Conservation (phyloP, 768 basidiomycete genomes). For the Russula sp. region DNA sequence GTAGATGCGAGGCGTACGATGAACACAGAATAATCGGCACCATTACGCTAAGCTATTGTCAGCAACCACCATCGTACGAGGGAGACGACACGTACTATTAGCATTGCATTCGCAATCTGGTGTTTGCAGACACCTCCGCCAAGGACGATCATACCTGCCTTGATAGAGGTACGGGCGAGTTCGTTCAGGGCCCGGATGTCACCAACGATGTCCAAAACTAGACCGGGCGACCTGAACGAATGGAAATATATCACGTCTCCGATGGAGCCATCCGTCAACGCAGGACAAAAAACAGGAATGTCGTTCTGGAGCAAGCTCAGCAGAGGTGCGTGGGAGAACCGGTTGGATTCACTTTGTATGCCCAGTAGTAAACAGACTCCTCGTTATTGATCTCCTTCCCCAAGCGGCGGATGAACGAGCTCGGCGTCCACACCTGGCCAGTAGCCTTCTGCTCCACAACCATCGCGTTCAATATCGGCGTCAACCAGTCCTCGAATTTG, state of each 20-base stretch:
- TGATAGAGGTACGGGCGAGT: conserved; percentile 73
- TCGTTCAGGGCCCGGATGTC: conserved; percentile 94
- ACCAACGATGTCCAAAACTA: conserved; percentile 87
- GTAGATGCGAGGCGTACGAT: conserved; percentile 49
- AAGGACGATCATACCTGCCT: conserved; percentile 97
- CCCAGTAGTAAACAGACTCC: conserved; percentile 98
- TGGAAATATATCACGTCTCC: conserved; percentile 99
- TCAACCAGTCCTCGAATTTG: conserved; percentile 99
- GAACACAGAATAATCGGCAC: conserved; percentile 95
- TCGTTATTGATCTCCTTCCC: conserved; percentile 97
- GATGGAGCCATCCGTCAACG: conserved; percentile 93
- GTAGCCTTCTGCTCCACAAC: conserved; percentile 74
- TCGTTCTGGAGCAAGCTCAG: conserved; percentile 62
- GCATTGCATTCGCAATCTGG: conserved; percentile 99
- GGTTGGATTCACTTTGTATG: conserved; percentile 76
- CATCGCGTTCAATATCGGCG: conserved; percentile 87
- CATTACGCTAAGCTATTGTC: conserved; percentile 65
- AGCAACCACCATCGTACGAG: conserved; percentile 9
- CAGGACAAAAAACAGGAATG: conserved; percentile 98
- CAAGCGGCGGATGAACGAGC: conserved; percentile 83
- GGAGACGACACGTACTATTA: conserved; percentile 59
- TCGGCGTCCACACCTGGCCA: conserved; percentile 83
- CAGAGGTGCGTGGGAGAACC: conserved; percentile 17
- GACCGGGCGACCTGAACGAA: conserved; percentile 79
- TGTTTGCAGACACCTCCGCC: conserved; percentile 99